Evolutionary conservation across 352 stramenopile species (phyloP).

Genomic region (Phytophthora citrophthora): DNA sequence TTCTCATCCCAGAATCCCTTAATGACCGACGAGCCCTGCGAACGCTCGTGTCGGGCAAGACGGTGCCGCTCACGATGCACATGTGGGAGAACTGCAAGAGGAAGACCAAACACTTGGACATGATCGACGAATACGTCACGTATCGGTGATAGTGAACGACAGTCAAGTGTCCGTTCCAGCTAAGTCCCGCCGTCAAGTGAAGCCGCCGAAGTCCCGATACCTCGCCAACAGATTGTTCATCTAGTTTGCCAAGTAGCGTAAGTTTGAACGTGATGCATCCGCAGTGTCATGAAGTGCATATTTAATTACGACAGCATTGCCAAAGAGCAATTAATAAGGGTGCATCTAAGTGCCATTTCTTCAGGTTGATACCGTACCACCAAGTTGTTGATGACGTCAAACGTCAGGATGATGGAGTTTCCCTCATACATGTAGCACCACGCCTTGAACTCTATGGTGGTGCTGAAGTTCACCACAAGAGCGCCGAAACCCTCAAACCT

Average conservation of each 20-base stretch:
- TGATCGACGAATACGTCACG: constrained; percentile 51
- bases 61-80: constrained; percentile 47
- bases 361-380: background rate
- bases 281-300: constrained; percentile 1
- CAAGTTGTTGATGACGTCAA: background rate
- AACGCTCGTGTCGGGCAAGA: constrained; percentile 50
- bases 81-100: constrained; percentile 62
- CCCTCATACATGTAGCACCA: background rate
- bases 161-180: constrained; percentile 9
- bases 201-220: constrained; percentile 18
- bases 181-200: constrained; percentile 6
- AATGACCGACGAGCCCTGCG: constrained; percentile 33
- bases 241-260: constrained; percentile 20
- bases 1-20: constrained; percentile 48
- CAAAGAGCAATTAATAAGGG: background rate
- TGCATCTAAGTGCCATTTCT: constrained; percentile 1
- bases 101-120: constrained; percentile 42
- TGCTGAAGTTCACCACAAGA: background rate
- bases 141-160: constrained; percentile 26
- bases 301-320: constrained; percentile 2
- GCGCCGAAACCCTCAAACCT: background rate
- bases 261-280: constrained; percentile 23
- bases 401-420: too few relatives aligned
- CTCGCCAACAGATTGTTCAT: constrained; percentile 3
- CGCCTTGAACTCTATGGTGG: too few relatives aligned